Evolutionary conservation across 177 flowering plant genomes (phyloP).

Genomic region (Tripterygium wilfordii): DNA sequence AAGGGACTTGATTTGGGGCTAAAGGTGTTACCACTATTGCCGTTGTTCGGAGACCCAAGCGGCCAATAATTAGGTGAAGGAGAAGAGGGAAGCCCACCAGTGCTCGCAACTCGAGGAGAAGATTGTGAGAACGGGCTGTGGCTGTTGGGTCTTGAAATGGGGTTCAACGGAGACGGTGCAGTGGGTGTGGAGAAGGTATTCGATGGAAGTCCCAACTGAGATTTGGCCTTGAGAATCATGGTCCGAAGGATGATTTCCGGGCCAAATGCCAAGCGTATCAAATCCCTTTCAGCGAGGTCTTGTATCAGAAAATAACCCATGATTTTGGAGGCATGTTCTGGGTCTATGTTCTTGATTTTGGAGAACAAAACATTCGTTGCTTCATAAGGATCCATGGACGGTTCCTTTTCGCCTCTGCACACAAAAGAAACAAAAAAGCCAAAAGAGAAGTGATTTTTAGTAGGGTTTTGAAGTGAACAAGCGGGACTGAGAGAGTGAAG

Average conservation of each 20-base stretch:
- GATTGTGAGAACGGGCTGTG: constrained; percentile 13
- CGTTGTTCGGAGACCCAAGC: constrained; percentile 3
- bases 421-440: no score
- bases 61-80: constrained; percentile 16
- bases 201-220: constrained; percentile 24
- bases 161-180: constrained; percentile 18
- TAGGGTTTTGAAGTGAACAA: no score
- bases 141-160: constrained; percentile 21
- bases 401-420: no score
- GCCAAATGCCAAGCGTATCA: constrained; percentile 27
- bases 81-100: no score
- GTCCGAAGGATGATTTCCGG: constrained; percentile 22
- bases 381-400: constrained; percentile 40
- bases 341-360: constrained; percentile 43
- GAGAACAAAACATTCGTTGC: constrained; percentile 32
- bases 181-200: constrained; percentile 21
- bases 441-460: no score
- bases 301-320: constrained; percentile 43
- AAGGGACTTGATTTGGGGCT: constrained; percentile 25
- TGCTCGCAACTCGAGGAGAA: constrained; percentile 20
- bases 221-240: constrained; percentile 23
- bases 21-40: neutral
- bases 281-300: constrained; percentile 27
- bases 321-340: constrained; percentile 41
- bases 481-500: no score